Conservation (phyloP, 2,329 filamentous ascomycete species). For the Coniochaeta sp. region DNA sequence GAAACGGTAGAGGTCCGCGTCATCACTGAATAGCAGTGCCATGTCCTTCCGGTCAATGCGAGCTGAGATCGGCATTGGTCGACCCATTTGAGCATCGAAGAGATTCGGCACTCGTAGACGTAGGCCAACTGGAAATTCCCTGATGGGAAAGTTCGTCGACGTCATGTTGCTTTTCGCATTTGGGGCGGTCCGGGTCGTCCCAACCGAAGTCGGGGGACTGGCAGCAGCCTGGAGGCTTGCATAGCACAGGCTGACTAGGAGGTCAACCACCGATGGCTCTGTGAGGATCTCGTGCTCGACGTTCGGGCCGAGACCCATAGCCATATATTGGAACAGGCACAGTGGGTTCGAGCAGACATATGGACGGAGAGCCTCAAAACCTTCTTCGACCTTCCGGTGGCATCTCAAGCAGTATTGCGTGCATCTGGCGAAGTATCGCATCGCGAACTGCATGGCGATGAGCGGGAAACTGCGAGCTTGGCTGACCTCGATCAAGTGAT, state of each 20-base stretch:
- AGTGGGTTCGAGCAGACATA: conserved; percentile 70
- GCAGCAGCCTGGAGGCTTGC: conserved; percentile 27
- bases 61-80: neutral
- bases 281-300: conserved; percentile 77
- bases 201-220: neutral
- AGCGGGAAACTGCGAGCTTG: conserved; percentile 42
- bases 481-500: conserved; percentile 19
- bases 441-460: conserved; percentile 63
- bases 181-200: neutral
- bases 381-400: conserved; percentile 57
- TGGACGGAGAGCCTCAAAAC: conserved; percentile 65
- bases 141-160: conserved; percentile 22
- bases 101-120: conserved; percentile 22
- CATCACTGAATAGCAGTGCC: neutral
- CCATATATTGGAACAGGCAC: conserved; percentile 84
- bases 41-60: neutral
- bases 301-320: conserved; percentile 74
- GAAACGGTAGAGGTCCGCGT: neutral
- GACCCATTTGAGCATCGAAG: neutral
- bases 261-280: conserved; percentile 76
- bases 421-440: conserved; percentile 72
- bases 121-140: conserved; percentile 36
- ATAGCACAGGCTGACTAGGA: conserved; percentile 79
- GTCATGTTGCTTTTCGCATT: neutral
- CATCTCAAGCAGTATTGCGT: conserved; percentile 85